Conservation (phyloP, 139 green algal species). For the Volvox reticuliferus region DNA sequence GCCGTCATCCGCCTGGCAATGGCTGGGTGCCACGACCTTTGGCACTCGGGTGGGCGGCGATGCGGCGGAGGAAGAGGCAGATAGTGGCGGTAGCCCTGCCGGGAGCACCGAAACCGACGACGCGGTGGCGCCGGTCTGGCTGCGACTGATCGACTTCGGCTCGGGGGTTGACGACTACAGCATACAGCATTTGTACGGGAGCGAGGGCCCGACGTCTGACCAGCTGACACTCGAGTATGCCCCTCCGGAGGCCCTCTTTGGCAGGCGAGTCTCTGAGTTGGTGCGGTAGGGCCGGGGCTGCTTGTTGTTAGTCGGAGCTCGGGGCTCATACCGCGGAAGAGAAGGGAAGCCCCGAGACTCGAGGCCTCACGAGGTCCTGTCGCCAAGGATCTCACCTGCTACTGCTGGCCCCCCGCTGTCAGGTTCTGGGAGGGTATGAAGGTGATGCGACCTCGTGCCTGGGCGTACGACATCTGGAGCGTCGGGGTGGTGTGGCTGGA, state of each 20-base stretch:
- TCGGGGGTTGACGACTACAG: slow-evolving; percentile 71
- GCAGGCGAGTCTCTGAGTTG: slow-evolving; percentile 38
- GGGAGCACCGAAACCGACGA: not conserved
- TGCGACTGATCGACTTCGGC: slow-evolving; percentile 86
- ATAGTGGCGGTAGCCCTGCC: not conserved
- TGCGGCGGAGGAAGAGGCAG: not conserved
- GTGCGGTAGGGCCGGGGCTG: not conserved
- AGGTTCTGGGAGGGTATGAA: slow-evolving; percentile 60
- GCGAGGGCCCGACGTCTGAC: slow-evolving; percentile 60
- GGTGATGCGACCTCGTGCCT: slow-evolving; percentile 45
- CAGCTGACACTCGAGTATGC: slow-evolving; percentile 83
- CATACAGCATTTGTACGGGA: slow-evolving; percentile 62
- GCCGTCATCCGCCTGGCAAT: not conserved
- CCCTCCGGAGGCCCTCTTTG: slow-evolving; percentile 78
- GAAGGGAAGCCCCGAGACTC: no score
- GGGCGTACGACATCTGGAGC: slow-evolving; percentile 81
- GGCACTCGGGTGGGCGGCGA: not conserved
- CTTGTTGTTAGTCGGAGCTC: no score
- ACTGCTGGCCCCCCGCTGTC: no score
- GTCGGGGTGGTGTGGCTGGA: slow-evolving; percentile 83
- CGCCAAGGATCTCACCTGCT: no score
- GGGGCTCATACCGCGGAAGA: no score
- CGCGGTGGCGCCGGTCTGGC: slow-evolving; percentile 42
- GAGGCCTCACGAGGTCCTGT: no score
- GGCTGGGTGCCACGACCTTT: not conserved